Evolutionary conservation across 2,329 filamentous ascomycete species (phyloP).

Genomic region (Apiospora marii): DNA sequence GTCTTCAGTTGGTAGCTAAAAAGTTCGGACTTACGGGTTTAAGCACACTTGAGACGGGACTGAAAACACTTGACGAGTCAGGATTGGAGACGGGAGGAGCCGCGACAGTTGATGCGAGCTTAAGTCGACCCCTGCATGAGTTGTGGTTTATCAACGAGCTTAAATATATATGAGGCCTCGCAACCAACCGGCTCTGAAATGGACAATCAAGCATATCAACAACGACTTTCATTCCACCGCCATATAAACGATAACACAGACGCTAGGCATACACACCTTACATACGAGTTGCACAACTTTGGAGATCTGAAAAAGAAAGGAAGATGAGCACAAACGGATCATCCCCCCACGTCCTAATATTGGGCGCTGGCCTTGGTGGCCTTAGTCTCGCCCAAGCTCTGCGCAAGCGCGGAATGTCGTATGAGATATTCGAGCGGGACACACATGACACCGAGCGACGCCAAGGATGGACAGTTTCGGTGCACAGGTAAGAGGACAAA

Average conservation of each 20-base stretch:
- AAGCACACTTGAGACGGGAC: not conserved
- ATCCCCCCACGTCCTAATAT: slow-evolving; percentile 25
- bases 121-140: not conserved
- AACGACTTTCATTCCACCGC: not conserved
- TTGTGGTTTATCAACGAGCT: not conserved
- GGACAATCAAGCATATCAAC: not conserved
- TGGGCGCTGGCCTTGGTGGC: slow-evolving; percentile 28
- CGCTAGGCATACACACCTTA: no score
- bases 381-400: slow-evolving; percentile 26
- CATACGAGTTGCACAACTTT: not conserved
- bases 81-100: not conserved
- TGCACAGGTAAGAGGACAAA: not conserved
- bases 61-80: slow-evolving; percentile 5
- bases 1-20: not conserved
- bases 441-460: slow-evolving; percentile 1
- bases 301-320: not conserved
- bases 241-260: not conserved
- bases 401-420: slow-evolving; percentile 24
- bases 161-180: no score
- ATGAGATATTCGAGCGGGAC: slow-evolving; percentile 26
- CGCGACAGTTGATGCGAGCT: not conserved
- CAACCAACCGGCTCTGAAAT: no score
- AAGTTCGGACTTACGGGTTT: not conserved
- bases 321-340: not conserved
- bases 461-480: slow-evolving; percentile 26